Conservation (phyloP, 108 stramenopile species). For the Cyclotella kingstonii region DNA sequence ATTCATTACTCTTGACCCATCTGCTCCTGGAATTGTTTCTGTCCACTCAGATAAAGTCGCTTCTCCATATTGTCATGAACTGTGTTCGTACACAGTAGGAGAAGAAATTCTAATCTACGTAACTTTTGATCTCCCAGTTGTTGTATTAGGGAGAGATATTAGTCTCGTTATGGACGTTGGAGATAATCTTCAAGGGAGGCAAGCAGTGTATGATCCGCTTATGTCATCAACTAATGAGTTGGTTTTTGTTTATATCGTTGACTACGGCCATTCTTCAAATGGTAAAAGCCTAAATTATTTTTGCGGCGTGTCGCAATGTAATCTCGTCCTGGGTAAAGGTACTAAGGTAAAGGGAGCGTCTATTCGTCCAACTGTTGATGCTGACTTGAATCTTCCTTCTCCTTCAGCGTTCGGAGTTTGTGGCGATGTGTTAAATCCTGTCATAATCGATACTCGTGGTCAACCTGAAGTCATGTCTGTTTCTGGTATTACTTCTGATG, state of each 20-base stretch:
- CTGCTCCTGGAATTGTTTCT: constrained; percentile 22
- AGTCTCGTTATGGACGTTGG: constrained; percentile 22
- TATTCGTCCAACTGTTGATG: constrained; percentile 22
- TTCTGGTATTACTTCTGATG: constrained; percentile 11
- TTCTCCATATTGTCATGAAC: constrained; percentile 39
- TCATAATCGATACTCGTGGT: constrained; percentile 31
- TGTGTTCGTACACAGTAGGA: constrained; percentile 45
- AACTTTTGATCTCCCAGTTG: constrained; percentile 20
- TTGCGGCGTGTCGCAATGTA: constrained; percentile 11
- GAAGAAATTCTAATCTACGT: constrained; percentile 37
- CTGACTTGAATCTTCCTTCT: constrained; percentile 30
- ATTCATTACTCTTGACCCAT: constrained; percentile 23
- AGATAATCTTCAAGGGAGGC: background rate
- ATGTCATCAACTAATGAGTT: constrained; percentile 14
- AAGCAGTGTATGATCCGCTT: constrained; percentile 13
- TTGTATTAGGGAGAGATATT: constrained; percentile 14
- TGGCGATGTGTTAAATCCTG: constrained; percentile 14
- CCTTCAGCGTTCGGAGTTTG: constrained; percentile 1
- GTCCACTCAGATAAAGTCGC: constrained; percentile 25
- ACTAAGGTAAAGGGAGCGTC: constrained; percentile 24
- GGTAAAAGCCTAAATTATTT: constrained; percentile 21
- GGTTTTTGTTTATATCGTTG: constrained; percentile 28
- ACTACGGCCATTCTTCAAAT: constrained; percentile 19
- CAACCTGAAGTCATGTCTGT: constrained; percentile 15
- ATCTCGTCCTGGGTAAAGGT: constrained; percentile 9